A percentile compares a stretch with the other conserved stretches of the same genome.
phyloP scores from a whole-genome alignment of 2,329 filamentous ascomycete species.

The Lachnellula hyalina region DNA sequence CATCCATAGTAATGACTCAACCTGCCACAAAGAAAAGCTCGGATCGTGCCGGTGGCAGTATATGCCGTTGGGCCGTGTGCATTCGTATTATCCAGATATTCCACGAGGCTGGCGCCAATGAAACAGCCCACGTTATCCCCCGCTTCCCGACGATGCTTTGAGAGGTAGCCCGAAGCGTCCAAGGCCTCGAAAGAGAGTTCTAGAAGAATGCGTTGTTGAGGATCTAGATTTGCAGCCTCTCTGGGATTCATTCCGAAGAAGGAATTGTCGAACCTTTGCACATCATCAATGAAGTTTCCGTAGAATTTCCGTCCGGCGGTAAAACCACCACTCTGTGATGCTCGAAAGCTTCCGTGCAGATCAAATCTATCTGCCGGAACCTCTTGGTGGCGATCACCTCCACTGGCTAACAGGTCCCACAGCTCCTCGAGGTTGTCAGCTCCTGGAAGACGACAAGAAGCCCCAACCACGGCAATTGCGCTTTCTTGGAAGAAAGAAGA shows the following conservation, averaged over 20 bases:
- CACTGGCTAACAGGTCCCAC: slow-evolving; percentile 68
- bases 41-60: slow-evolving; percentile 2
- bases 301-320: neutral
- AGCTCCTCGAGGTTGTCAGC: slow-evolving; percentile 53
- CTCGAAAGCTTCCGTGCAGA: slow-evolving; percentile 3
- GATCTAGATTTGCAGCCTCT: slow-evolving; percentile 21
- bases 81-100: slow-evolving; percentile 1
- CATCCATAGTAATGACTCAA: slow-evolving; percentile 4
- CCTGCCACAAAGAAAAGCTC: slow-evolving; percentile 2
- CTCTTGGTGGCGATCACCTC: slow-evolving; percentile 35
- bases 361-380: slow-evolving; percentile 14
- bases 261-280: slow-evolving; percentile 7
- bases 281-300: slow-evolving; percentile 10
- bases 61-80: slow-evolving; percentile 1
- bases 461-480: slow-evolving; percentile 46
- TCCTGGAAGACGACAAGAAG: slow-evolving; percentile 48
- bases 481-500: neutral
- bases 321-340: slow-evolving; percentile 3
- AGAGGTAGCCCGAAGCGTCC: neutral
- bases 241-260: slow-evolving; percentile 12
- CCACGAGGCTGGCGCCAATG: neutral
- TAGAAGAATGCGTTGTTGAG: slow-evolving; percentile 11
- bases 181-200: slow-evolving; percentile 10
- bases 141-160: neutral
- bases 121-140: slow-evolving; percentile 1